Conservation (phyloP, 1,284 basidiomycete genomes). For the Trichosporon coremiiforme region DNA sequence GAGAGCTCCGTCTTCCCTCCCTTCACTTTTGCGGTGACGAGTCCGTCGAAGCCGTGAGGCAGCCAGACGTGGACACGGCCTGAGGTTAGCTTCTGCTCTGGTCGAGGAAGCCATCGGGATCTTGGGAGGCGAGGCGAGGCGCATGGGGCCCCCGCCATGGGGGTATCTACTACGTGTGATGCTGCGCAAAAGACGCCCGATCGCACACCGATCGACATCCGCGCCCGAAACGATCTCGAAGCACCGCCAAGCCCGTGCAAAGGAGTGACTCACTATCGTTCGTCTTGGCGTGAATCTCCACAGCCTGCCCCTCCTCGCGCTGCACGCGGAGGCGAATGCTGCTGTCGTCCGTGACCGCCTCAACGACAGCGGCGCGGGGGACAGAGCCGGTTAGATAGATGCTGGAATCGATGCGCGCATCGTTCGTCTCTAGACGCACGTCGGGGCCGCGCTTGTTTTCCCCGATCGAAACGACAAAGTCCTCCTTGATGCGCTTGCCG, state of each 20-base stretch:
- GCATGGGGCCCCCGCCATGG: no score
- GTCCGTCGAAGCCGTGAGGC: neutral
- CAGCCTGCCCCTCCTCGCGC: neutral
- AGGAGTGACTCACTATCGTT: neutral
- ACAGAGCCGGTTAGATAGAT: neutral
- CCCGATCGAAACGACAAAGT: conserved; percentile 6
- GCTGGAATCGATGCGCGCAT: neutral
- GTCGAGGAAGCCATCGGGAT: no score
- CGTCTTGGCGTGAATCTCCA: neutral
- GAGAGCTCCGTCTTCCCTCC: neutral
- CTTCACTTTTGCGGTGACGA: neutral
- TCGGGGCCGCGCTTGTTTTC: neutral
- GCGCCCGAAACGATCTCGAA: no score
- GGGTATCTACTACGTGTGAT: neutral
- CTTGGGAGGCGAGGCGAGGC: no score
- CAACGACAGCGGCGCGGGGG: neutral
- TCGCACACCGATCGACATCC: no score
- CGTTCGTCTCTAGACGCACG: neutral
- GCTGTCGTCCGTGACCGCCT: neutral
- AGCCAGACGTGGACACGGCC: neutral
- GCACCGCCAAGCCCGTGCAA: neutral
- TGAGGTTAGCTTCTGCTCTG: neutral
- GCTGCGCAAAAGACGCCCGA: no score
- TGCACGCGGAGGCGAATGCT: neutral
- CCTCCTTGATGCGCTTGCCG: neutral